Conservation (phyloP, 345 rosid genomes). For the Salix dunnii region DNA sequence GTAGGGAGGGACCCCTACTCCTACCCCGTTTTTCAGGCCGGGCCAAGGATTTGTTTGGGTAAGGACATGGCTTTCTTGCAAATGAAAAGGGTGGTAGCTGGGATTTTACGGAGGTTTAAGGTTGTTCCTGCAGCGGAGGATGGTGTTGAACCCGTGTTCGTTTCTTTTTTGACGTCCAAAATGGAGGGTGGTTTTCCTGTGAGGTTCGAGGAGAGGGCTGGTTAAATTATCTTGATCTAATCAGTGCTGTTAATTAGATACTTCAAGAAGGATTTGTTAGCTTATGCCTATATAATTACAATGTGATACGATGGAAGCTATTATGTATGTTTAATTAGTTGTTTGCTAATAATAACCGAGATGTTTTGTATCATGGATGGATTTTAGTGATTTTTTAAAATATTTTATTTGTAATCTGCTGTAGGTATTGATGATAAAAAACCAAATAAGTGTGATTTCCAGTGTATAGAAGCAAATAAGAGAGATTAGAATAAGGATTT, state of each 20-base stretch:
- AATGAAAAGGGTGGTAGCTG: constrained; percentile 33
- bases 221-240: background rate
- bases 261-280: no score
- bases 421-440: no score
- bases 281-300: no score
- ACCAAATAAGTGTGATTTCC: no score
- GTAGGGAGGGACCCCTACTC: constrained; percentile 20
- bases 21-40: constrained; percentile 31
- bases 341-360: background rate
- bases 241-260: background rate
- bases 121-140: constrained; percentile 43
- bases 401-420: no score
- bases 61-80: constrained; percentile 35
- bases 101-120: constrained; percentile 39
- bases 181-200: constrained; percentile 63
- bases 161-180: constrained; percentile 43
- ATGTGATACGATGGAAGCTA: no score
- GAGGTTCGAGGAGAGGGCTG: constrained; percentile 36
- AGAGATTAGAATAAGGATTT: no score
- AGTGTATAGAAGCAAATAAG: no score
- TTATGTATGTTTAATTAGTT: background rate
- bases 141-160: constrained; percentile 39
- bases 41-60: constrained; percentile 30
- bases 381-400: background rate
- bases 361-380: background rate